A percentile compares a stretch with the other conserved stretches of the same genome.
Evolutionary conservation across 371 early-diverging fungal genomes (phyloP).

Genomic region (Batkoa obscura): DNA sequence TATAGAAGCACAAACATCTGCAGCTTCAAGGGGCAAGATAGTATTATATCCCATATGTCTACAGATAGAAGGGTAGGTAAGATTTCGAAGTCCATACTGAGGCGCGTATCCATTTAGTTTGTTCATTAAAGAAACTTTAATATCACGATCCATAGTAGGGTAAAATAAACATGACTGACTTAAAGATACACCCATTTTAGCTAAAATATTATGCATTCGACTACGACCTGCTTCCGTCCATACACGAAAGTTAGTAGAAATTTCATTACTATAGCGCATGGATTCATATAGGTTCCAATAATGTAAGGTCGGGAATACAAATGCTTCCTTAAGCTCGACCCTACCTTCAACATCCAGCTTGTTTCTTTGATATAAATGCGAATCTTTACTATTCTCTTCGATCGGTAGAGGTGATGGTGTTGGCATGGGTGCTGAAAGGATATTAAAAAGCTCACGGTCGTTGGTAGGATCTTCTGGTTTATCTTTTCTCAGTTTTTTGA

Average conservation of each 20-base stretch:
- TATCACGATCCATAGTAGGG: not conserved
- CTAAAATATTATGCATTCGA: conserved; percentile 53
- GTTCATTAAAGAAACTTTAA: not conserved
- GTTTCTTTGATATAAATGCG: too few species aligned
- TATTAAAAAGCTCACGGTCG: too few species aligned
- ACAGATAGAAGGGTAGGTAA: not conserved
- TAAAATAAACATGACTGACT: not conserved
- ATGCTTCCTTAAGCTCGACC: too few species aligned
- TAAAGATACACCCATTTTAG: conserved; percentile 51
- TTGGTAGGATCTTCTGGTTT: too few species aligned
- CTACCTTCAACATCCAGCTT: too few species aligned
- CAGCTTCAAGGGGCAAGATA: not conserved
- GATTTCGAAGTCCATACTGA: not conserved
- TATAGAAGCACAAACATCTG: not conserved
- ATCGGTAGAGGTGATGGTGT: too few species aligned
- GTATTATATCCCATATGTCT: not conserved
- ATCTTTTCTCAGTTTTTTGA: too few species aligned
- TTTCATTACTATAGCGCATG: conserved; percentile 70
- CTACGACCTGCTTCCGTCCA: conserved; percentile 68
- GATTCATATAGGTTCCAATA: conserved; percentile 81
- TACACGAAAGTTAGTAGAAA: conserved; percentile 60
- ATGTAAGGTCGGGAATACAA: too few species aligned
- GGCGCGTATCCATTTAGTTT: not conserved
- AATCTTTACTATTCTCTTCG: too few species aligned
- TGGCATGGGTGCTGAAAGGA: too few species aligned